Base-by-base conservation (phyloP, 2,329 filamentous ascomycete species). In the Pestalotiopsis sp. region DNA sequence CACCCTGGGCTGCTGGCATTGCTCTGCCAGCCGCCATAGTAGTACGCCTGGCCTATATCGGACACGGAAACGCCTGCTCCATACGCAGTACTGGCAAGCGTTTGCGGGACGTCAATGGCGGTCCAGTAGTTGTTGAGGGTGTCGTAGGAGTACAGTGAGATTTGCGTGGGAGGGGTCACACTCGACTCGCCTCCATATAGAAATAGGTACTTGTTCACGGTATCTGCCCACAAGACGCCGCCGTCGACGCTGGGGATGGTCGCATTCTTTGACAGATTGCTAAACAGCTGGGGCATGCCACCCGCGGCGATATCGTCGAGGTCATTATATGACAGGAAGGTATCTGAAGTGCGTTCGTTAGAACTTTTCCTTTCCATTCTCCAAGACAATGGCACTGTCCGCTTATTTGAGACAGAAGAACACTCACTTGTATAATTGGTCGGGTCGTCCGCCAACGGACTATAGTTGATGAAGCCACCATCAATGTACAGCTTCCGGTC, bases 1-100 rank as follows among this genome's bases (percentile, higher is more conserved):
- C 87, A 91, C 9, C 81, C 81, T 0, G 83, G 78, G 1, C 83
- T 80, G 1, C 86, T 87, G 59, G 76, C 75, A 70, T 86, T 87
- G 71, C 84, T 89, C 67, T 87, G 78, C 84, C 86, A 91, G 55
- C 89, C 89, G 57, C 89, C 89, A 69, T 88, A 86, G 73, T 90
- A 89, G 73, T 86, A 91, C 1, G 85, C 88, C 67, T 86, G 79
- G 11, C 86, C 88, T 2, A 83, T 80, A 48, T 83, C 81, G 4
- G 88, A 81, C 10, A 89, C 81, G 2, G 85, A 82, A 10, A 85
- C 82, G 13, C 87, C 85, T 14, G 87, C 87, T 11, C 88, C 89
- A 68, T 84, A 89, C 5, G 86, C 84, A 2, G 87, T 81, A 58
- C 80, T 75, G 60, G 88, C 80, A 13, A 71, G 71, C 40, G 74